These are phyloP conservation scores for Emericellopsis atlantica DNA, from an alignment of 2,329 filamentous ascomycete species.

Conservation along the genomic window DNA sequence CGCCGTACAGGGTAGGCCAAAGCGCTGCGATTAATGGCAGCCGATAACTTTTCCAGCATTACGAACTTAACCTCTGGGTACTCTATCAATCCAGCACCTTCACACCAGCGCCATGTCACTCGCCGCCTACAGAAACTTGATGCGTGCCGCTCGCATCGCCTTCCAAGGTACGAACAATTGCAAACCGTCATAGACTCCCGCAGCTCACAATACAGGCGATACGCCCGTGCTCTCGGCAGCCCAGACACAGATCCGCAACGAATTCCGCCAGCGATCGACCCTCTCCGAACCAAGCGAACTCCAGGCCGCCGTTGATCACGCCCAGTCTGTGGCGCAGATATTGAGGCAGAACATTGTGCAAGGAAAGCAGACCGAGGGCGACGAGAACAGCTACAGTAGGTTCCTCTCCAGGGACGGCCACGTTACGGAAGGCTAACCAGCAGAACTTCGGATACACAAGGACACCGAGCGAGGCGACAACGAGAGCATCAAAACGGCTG, in stretches of 20 bases:
- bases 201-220: constrained; percentile 46
- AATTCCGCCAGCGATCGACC: constrained; percentile 57
- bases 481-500: constrained; percentile 65
- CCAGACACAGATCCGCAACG: constrained; percentile 55
- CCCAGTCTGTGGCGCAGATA: constrained; percentile 70
- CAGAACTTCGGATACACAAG: constrained; percentile 80
- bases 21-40: too few relatives aligned
- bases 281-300: constrained; percentile 41
- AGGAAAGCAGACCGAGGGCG: constrained; percentile 40
- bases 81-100: background rate
- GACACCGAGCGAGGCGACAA: constrained; percentile 89
- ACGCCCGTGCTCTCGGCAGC: constrained; percentile 55
- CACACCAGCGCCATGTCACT: constrained; percentile 41
- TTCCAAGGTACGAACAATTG: constrained; percentile 56
- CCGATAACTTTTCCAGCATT: too few relatives aligned
- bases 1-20: too few relatives aligned
- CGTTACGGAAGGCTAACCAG: background rate
- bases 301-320: constrained; percentile 58
- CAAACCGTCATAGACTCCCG: background rate
- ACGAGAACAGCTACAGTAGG: constrained; percentile 43
- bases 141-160: constrained; percentile 70
- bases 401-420: background rate
- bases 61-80: too few relatives aligned
- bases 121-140: constrained; percentile 65
- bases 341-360: constrained; percentile 81